phyloP scores from a whole-genome alignment of 2,329 filamentous ascomycete genomes.

The Amauroascus niger region DNA sequence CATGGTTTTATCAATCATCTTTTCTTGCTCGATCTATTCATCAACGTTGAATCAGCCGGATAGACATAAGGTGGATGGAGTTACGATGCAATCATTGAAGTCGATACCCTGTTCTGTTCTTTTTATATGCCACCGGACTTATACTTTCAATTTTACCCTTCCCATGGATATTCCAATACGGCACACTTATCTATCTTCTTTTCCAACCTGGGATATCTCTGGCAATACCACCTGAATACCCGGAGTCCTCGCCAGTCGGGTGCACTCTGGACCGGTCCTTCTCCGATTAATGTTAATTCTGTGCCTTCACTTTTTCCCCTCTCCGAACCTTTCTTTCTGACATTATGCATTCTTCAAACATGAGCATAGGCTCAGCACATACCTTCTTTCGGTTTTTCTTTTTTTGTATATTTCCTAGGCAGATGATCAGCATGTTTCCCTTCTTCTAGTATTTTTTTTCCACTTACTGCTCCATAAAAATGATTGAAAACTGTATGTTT shows the following conservation, averaged over 20 bases:
- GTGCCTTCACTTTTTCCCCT: background rate
- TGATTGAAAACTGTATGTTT: background rate
- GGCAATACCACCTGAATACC: background rate
- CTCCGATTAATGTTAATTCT: background rate
- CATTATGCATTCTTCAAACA: background rate
- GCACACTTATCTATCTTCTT: background rate
- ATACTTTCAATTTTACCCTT: background rate
- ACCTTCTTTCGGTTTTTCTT: background rate
- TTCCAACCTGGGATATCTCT: background rate
- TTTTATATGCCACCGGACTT: conserved; percentile 1
- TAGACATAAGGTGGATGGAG: background rate
- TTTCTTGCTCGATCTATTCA: background rate
- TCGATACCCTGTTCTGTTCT: background rate
- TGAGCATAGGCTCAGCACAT: background rate
- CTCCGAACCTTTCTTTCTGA: background rate
- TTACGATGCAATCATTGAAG: background rate
- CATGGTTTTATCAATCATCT: background rate
- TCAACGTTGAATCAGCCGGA: background rate
- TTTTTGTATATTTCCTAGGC: background rate
- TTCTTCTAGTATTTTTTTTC: background rate
- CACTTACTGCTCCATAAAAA: background rate
- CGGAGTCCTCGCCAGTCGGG: background rate
- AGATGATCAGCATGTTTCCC: background rate
- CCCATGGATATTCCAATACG: background rate
- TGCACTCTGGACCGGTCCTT: background rate